Base-by-base conservation (phyloP, 2,329 filamentous ascomycete genomes). In the Bretziella fagacearum region DNA sequence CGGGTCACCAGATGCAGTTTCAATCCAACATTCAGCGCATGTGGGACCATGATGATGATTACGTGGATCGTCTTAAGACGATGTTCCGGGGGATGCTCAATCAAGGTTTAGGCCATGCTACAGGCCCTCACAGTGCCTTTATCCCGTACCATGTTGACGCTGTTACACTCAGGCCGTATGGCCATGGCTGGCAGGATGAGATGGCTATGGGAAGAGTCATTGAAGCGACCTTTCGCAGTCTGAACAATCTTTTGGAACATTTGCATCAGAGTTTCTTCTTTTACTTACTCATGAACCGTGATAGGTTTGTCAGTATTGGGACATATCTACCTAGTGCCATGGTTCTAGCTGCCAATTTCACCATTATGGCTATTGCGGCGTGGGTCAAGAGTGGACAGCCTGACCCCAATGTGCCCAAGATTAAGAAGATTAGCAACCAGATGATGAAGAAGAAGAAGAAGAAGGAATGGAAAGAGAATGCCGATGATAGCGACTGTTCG, bases 261-360 rank as follows among this genome's bases (percentile, higher is more conserved):
- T 70, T 98, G 52, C 91, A 98, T 60, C 91, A 98, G 65, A 95
- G 87, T 61, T 98, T 98, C 69, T 98, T 98, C 73, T 96, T 98
- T 65, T 98, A 98, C 61, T 69, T 98, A 44, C 71, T 98, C 37
- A 86, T 96, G 76, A 81, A 93, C 54, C 75, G 79, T 25, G 84
- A 91, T 56, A 79, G 87, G 8, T 98, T 98, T 59, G 91, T 96
- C 55, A 96, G 87, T 63, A 98, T 98, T 53, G 91, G 91, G 13
- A 98, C 89, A 1, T 98, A 98, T 58, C 71, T 98, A 3, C 91
- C 91, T 0, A 93, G 85, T 55, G 91, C 91, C n/a, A 98, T 98
- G 91, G 65, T 96, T 44, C 73, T 98, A 49, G 91, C 91, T 2
- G 82, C 80, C 36, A 95, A 87, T 60, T 96, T 96, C 58, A 94